Evolutionary conservation across 2,329 filamentous ascomycete genomes (phyloP).

Genomic region (Diaporthe caulivora): DNA sequence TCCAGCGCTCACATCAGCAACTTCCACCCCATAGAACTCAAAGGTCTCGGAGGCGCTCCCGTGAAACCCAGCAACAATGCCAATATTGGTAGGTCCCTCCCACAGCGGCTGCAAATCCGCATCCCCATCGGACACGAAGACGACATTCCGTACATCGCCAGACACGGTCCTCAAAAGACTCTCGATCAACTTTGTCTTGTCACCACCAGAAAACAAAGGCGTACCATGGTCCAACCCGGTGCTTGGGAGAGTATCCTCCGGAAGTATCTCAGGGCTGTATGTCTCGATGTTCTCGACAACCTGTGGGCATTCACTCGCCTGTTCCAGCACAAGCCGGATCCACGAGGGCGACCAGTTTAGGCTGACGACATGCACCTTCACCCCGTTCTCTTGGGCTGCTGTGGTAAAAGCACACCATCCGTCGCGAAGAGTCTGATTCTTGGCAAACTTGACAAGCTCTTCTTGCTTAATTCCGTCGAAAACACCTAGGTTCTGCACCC

Average conservation of each 20-base stretch:
- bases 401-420: conserved; percentile 7
- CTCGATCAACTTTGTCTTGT: conserved; percentile 7
- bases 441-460: background rate
- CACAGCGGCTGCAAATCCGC: conserved; percentile 13
- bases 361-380: conserved; percentile 9
- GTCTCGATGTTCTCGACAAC: background rate
- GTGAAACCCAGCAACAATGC: background rate
- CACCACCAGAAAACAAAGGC: background rate
- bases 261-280: conserved; percentile 8
- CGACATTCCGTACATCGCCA: background rate
- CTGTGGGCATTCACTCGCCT: background rate
- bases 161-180: background rate
- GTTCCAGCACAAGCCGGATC: background rate
- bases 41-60: background rate
- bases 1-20: background rate
- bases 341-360: conserved; percentile 12
- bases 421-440: conserved; percentile 8
- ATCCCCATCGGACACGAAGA: conserved; percentile 8
- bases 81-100: conserved; percentile 1
- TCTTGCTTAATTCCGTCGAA: background rate
- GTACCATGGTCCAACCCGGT: background rate
- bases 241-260: background rate
- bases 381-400: background rate
- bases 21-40: background rate
- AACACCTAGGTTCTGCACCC: conserved; percentile 18